A percentile compares a stretch with the other conserved stretches of the same genome.
These are phyloP conservation scores for Stereum hirsutum DNA, from an alignment of 1,284 basidiomycete species.

Conservation along the genomic window DNA sequence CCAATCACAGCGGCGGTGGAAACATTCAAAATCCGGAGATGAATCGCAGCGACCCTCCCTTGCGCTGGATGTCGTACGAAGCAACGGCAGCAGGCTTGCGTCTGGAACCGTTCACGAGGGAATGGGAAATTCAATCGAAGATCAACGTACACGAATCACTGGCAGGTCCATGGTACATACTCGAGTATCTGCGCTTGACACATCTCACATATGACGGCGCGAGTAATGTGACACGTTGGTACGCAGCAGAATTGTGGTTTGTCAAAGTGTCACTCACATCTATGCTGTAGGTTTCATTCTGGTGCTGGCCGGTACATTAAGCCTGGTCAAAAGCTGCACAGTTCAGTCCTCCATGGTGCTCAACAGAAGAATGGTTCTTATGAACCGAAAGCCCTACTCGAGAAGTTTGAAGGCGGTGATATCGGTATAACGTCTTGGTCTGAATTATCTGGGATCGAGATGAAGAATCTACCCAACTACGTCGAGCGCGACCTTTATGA, in stretches of 20 bases:
- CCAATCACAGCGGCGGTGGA: conserved; percentile 13
- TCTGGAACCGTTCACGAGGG: background rate
- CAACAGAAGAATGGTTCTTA: background rate
- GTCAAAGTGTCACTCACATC: background rate
- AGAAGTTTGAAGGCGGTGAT: no score
- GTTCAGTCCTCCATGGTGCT: background rate
- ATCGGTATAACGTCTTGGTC: no score
- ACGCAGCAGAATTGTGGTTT: background rate
- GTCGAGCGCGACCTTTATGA: background rate
- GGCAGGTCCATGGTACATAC: conserved; percentile 10
- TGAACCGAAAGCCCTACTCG: background rate
- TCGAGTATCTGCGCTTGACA: conserved; percentile 19
- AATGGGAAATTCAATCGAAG: background rate
- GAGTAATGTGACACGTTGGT: conserved; percentile 8
- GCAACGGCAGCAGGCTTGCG: conserved; percentile 7
- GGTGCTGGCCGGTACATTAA: background rate
- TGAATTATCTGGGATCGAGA: background rate
- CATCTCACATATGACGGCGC: conserved; percentile 16
- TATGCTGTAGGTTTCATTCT: background rate
- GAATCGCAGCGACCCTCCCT: conserved; percentile 5
- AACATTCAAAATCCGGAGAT: conserved; percentile 10
- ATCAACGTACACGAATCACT: conserved; percentile 14
- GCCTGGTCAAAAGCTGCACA: background rate
- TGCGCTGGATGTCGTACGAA: conserved; percentile 15
- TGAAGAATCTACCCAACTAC: background rate